Evolutionary conservation across 2,329 filamentous ascomycete genomes (phyloP).

Genomic region (Biscogniauxia marginata): DNA sequence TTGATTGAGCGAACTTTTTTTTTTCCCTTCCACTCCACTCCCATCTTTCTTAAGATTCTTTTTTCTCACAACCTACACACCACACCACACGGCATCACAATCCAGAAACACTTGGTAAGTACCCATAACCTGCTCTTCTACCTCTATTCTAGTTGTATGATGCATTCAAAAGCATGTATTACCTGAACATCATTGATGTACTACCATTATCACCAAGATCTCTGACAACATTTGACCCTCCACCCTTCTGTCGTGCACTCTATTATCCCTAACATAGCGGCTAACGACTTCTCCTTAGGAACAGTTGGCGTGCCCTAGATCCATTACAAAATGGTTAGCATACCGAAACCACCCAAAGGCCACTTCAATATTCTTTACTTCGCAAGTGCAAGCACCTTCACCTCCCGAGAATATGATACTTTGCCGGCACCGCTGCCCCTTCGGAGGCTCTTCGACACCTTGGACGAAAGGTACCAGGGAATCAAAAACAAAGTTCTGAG

Average conservation of each 20-base stretch:
- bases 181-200: conserved; percentile 58
- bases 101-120: conserved; percentile 17
- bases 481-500: conserved; percentile 67
- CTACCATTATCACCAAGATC: conserved; percentile 67
- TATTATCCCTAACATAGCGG: conserved; percentile 3
- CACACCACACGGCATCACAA: background rate
- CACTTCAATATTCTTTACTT: conserved; percentile 83
- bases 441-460: conserved; percentile 59
- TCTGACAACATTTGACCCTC: conserved; percentile 51
- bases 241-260: conserved; percentile 12
- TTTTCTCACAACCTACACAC: background rate
- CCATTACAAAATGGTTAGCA: conserved; percentile 33
- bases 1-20: background rate
- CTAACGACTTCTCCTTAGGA: conserved; percentile 10
- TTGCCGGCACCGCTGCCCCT: conserved; percentile 66
- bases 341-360: conserved; percentile 52
- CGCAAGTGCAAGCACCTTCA: conserved; percentile 70
- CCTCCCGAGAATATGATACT: conserved; percentile 63
- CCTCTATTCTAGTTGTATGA: conserved; percentile 42
- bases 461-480: conserved; percentile 70
- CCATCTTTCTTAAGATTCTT: background rate
- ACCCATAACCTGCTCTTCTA: background rate
- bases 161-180: conserved; percentile 58
- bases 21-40: conserved; percentile 3
- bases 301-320: background rate